Evolutionary conservation across 2,329 filamentous ascomycete genomes (phyloP).

Genomic region (Zymoseptoria ardabiliae): DNA sequence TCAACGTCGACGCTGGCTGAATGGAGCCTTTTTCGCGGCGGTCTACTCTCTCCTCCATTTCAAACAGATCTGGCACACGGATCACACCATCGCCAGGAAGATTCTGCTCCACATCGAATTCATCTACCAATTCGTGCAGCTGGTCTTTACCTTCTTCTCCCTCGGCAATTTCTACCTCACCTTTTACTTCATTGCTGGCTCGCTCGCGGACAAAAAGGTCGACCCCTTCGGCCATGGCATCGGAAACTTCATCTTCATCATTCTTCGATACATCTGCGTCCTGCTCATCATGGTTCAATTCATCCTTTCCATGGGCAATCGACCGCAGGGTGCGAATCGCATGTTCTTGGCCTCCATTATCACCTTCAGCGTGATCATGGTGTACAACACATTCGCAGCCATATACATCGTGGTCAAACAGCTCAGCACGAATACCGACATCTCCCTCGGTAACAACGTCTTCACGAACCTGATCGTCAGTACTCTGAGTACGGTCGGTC

Average conservation of each 20-base stretch:
- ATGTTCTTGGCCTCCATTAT: constrained; percentile 85
- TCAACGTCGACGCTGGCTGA: constrained; percentile 91
- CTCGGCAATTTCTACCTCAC: constrained; percentile 97
- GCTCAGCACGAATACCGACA: constrained; percentile 42
- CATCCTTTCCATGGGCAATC: constrained; percentile 91
- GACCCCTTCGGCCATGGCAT: constrained; percentile 90
- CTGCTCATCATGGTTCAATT: constrained; percentile 92
- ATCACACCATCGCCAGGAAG: constrained; percentile 85
- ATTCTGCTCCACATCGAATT: constrained; percentile 91
- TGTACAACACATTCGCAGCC: constrained; percentile 83
- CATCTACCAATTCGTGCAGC: constrained; percentile 84
- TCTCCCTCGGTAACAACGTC: constrained; percentile 71
- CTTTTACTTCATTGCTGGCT: constrained; percentile 96
- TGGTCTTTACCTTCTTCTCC: constrained; percentile 96
- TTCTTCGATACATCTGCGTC: constrained; percentile 77
- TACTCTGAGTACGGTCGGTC: constrained; percentile 76
- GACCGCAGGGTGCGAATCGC: constrained; percentile 87
- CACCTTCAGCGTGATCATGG: constrained; percentile 89
- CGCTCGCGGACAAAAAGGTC: constrained; percentile 66
- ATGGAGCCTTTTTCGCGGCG: constrained; percentile 96
- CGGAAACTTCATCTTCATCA: constrained; percentile 74
- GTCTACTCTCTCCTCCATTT: constrained; percentile 97
- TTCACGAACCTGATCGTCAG: constrained; percentile 94
- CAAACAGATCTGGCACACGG: constrained; percentile 83
- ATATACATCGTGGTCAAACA: constrained; percentile 86